Evolutionary conservation across 768 basidiomycete species (phyloP).

Genomic region (Lentinula raphanica): DNA sequence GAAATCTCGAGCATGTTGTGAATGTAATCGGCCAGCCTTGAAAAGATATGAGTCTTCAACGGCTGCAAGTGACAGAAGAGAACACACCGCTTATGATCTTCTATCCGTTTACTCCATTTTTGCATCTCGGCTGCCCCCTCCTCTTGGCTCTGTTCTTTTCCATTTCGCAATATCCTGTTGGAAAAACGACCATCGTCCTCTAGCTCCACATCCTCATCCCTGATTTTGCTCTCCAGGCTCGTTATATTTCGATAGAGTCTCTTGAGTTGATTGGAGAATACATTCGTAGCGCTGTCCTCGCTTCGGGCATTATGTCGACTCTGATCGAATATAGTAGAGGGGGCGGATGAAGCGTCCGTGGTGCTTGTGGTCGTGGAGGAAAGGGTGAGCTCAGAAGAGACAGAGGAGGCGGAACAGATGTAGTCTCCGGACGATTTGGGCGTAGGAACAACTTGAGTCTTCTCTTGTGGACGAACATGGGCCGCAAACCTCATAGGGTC

Average conservation of each 20-base stretch:
- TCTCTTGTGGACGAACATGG: slow-evolving; percentile 42
- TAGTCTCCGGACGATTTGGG: slow-evolving; percentile 65
- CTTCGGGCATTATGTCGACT: slow-evolving; percentile 28
- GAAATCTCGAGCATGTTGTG: slow-evolving; percentile 85
- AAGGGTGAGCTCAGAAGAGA: slow-evolving; percentile 67
- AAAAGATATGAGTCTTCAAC: slow-evolving; percentile 5
- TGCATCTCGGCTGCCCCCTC: slow-evolving; percentile 66
- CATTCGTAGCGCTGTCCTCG: slow-evolving; percentile 57
- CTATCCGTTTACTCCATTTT: slow-evolving; percentile 66
- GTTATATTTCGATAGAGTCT: slow-evolving; percentile 80
- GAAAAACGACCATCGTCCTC: slow-evolving; percentile 40
- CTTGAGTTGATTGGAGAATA: slow-evolving; percentile 73
- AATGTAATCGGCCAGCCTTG: slow-evolving; percentile 83
- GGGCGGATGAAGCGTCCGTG: slow-evolving; percentile 70
- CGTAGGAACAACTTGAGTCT: slow-evolving; percentile 41
- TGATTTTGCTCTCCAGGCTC: slow-evolving; percentile 69
- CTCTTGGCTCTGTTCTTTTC: slow-evolving; percentile 27
- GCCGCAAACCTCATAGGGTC: slow-evolving; percentile 85
- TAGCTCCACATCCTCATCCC: slow-evolving; percentile 55
- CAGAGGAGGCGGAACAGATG: slow-evolving; percentile 61
- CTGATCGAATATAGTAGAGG: slow-evolving; percentile 64
- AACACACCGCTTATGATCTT: slow-evolving; percentile 82
- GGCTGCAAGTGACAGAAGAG: slow-evolving; percentile 6
- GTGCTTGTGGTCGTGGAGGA: slow-evolving; percentile 77
- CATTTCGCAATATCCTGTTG: slow-evolving; percentile 38